A percentile compares a stretch with the other conserved stretches of the same genome.
phyloP scores from a whole-genome alignment of 2,329 filamentous ascomycete genomes.

The Grosmannia penicillata region DNA sequence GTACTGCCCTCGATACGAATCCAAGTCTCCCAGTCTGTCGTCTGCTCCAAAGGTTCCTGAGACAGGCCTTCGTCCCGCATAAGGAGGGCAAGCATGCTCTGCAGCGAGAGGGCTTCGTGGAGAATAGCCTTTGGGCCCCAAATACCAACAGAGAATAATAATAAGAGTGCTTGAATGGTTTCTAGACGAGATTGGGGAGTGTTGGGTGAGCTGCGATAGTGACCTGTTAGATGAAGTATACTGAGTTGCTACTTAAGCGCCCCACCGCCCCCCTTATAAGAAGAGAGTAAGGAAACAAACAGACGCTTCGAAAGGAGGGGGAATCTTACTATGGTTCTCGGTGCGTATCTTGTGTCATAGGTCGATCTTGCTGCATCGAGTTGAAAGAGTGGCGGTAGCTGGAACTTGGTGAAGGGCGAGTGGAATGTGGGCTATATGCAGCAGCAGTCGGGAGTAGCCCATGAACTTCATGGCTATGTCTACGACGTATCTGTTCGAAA shows the following conservation, averaged over 20 bases:
- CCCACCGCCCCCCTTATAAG: too few species aligned
- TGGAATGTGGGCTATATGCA: constrained; percentile 45
- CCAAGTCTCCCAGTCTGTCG: constrained; percentile 44
- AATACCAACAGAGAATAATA: constrained; percentile 44
- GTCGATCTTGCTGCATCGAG: constrained; percentile 40
- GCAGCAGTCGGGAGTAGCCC: constrained; percentile 40
- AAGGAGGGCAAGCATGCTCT: constrained; percentile 41
- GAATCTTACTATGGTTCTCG: constrained; percentile 41
- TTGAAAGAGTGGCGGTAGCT: constrained; percentile 44
- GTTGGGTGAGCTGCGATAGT: constrained; percentile 33
- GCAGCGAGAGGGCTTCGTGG: constrained; percentile 42
- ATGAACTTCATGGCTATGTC: constrained; percentile 41
- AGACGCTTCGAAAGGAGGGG: not conserved
- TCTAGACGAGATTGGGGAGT: constrained; percentile 45
- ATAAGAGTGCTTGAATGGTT: constrained; percentile 48
- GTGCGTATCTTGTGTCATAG: constrained; percentile 42
- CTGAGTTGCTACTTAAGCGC: too few species aligned
- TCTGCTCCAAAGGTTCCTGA: constrained; percentile 29
- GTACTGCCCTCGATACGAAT: constrained; percentile 40
- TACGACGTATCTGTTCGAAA: constrained; percentile 41
- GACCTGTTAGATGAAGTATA: constrained; percentile 1
- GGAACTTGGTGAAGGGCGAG: constrained; percentile 40
- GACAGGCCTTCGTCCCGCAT: constrained; percentile 43
- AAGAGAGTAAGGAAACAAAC: not conserved
- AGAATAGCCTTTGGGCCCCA: constrained; percentile 47